Conservation (phyloP, 2,329 filamentous ascomycete species). For the Talaromyces piceae region DNA sequence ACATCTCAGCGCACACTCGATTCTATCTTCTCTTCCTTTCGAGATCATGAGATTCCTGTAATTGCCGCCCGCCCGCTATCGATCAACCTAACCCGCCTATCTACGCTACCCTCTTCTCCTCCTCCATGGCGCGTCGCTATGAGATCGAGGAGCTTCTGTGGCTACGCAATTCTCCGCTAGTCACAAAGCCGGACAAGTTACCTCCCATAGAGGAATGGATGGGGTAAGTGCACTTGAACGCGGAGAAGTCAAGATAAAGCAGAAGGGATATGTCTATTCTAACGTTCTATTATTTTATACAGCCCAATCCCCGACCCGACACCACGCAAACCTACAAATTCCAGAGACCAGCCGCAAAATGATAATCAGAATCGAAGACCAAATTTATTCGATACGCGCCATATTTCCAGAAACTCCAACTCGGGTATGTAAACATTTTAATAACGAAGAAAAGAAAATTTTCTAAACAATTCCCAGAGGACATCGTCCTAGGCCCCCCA, state of each 20-base stretch:
- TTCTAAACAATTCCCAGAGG: constrained; percentile 47
- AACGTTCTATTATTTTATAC: constrained; percentile 6
- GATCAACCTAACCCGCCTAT: constrained; percentile 16
- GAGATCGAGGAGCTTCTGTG: constrained; percentile 66
- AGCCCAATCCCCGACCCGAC: constrained; percentile 38
- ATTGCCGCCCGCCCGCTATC: constrained; percentile 3
- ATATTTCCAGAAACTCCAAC: constrained; percentile 42
- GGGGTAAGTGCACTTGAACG: constrained; percentile 59
- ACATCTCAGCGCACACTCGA: neutral
- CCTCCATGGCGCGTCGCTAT: constrained; percentile 53
- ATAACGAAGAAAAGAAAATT: neutral
- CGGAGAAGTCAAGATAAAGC: neutral
- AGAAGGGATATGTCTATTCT: neutral
- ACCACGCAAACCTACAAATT: constrained; percentile 29
- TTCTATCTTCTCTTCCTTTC: neutral
- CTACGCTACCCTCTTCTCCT: constrained; percentile 3
- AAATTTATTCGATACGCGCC: constrained; percentile 36
- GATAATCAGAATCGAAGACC: constrained; percentile 30
- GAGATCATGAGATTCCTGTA: constrained; percentile 13
- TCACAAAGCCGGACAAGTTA: constrained; percentile 67
- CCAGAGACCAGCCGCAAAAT: constrained; percentile 28
- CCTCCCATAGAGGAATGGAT: constrained; percentile 93
- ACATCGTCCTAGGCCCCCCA: constrained; percentile 78
- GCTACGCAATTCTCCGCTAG: constrained; percentile 74
- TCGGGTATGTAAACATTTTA: constrained; percentile 33